Evolutionary conservation across 441 rosid genomes (phyloP).

Genomic region (Pelargonium myrrhifolium): DNA sequence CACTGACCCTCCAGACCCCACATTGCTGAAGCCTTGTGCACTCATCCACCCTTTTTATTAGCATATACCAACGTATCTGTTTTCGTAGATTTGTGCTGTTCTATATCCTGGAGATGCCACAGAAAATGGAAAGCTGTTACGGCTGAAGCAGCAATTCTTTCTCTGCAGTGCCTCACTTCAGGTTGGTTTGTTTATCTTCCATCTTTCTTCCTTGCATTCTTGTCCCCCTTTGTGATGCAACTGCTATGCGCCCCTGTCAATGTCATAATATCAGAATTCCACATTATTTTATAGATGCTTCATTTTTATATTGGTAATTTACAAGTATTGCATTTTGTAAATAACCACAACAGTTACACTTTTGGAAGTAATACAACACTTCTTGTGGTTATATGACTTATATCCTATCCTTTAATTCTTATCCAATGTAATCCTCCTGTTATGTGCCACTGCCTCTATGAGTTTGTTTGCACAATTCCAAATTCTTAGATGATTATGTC

Average conservation of each 20-base stretch:
- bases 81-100: conserved; percentile 82
- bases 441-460: not conserved
- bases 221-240: not conserved
- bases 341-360: not conserved
- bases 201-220: not conserved
- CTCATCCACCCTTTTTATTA: not conserved
- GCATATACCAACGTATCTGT: conserved; percentile 11
- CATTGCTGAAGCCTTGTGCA: not conserved
- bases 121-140: conserved; percentile 84
- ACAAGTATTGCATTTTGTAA: not conserved
- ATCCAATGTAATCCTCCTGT: not conserved
- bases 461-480: not conserved
- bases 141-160: conserved; percentile 93
- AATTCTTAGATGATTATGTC: not conserved
- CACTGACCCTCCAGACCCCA: not conserved
- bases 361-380: not conserved
- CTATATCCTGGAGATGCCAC: conserved; percentile 99
- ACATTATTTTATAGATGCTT: not conserved
- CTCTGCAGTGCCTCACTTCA: conserved; percentile 99
- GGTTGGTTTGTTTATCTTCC: conserved; percentile 36
- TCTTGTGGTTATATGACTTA: not conserved
- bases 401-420: no score
- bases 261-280: not conserved
- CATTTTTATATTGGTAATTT: not conserved
- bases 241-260: not conserved